Conservation (phyloP, 2,329 filamentous ascomycete species). For the Hysterium pulicare region DNA sequence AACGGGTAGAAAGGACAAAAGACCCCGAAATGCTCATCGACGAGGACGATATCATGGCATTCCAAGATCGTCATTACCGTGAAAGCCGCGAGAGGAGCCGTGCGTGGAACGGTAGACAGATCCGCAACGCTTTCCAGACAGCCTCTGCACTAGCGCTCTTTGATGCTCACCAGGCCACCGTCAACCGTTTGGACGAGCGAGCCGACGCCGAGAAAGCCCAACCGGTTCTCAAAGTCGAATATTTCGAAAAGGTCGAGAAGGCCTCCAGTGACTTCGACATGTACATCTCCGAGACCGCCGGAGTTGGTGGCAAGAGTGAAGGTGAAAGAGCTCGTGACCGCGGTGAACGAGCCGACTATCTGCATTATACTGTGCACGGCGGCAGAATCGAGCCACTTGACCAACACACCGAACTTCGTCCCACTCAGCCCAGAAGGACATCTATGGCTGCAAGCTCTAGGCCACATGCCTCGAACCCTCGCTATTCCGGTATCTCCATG, state of each 20-base stretch:
- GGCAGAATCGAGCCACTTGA: too few relatives aligned
- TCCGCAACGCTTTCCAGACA: constrained; percentile 20
- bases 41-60: constrained; percentile 8
- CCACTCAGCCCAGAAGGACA: background rate
- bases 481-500: background rate
- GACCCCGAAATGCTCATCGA: constrained; percentile 6
- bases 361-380: background rate
- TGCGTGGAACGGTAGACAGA: constrained; percentile 16
- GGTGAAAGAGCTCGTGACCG: background rate
- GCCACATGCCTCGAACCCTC: background rate
- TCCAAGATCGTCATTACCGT: constrained; percentile 1
- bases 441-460: background rate
- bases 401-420: background rate
- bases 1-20: constrained; percentile 5
- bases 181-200: background rate
- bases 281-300: constrained; percentile 2
- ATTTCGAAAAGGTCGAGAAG: constrained; percentile 2
- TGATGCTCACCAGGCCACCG: constrained; percentile 2
- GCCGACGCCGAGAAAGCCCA: background rate
- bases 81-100: constrained; percentile 1
- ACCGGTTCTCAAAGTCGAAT: constrained; percentile 2
- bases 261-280: constrained; percentile 1
- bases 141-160: constrained; percentile 15
- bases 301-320: background rate
- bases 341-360: constrained; percentile 1